phyloP scores from a whole-genome alignment of 2,329 filamentous ascomycete species.

The Fusarium sp. region DNA sequence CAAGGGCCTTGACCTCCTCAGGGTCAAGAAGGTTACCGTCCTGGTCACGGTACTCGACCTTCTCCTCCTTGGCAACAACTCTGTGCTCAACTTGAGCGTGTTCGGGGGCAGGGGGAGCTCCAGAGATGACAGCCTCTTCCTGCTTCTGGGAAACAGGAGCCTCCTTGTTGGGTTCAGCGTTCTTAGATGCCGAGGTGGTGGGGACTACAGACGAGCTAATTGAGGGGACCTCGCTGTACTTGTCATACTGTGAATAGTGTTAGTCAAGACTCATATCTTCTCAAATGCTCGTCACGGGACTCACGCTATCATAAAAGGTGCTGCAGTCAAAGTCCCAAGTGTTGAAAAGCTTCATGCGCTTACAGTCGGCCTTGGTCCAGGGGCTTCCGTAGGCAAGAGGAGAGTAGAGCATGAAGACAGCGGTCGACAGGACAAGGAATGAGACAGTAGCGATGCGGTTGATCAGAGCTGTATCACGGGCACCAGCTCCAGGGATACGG shows the following conservation, averaged over 20 bases:
- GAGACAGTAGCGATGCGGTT: constrained; percentile 79
- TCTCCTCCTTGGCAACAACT: constrained; percentile 75
- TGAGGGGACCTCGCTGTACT: constrained; percentile 53
- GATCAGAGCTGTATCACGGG: constrained; percentile 75
- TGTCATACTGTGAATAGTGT: constrained; percentile 59
- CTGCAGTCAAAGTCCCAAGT: constrained; percentile 99
- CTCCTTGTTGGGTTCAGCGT: constrained; percentile 43
- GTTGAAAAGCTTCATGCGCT: constrained; percentile 84
- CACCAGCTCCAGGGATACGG: constrained; percentile 75
- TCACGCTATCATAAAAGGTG: constrained; percentile 87
- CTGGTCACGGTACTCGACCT: constrained; percentile 94
- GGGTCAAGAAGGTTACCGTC: constrained; percentile 88
- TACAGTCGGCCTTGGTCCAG: constrained; percentile 92
- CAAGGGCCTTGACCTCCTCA: constrained; percentile 83
- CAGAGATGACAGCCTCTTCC: constrained; percentile 58
- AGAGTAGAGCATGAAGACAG: constrained; percentile 85
- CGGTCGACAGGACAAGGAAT: constrained; percentile 80
- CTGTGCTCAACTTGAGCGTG: constrained; percentile 59
- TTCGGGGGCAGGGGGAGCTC: constrained; percentile 56
- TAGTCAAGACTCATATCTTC: constrained; percentile 15
- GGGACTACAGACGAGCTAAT: constrained; percentile 48
- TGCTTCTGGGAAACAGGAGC: constrained; percentile 43
- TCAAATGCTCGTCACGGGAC: constrained; percentile 54
- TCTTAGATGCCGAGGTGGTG: constrained; percentile 46
- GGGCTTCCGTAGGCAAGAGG: constrained; percentile 92